A percentile compares a stretch with the other conserved stretches of the same genome.
phyloP scores from a whole-genome alignment of 108 stramenopile genomes.

The Discostella pseudostelligera region DNA sequence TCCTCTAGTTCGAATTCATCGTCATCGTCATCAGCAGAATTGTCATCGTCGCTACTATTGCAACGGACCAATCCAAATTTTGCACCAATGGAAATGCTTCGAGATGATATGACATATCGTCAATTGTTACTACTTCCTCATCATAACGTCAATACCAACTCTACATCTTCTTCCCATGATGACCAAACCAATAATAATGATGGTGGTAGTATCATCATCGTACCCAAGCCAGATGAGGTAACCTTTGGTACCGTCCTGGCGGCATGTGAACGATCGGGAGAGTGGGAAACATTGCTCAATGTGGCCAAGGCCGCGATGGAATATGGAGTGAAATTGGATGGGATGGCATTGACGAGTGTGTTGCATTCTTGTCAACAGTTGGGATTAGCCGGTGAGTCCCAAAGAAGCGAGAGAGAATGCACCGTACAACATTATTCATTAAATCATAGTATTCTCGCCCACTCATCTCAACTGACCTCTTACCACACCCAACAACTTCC shows the following conservation, averaged over 20 bases:
- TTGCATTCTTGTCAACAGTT: constrained; percentile 81
- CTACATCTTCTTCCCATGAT: background rate
- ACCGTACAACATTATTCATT: too few relatives aligned
- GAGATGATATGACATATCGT: background rate
- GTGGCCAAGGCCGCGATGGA: constrained; percentile 52
- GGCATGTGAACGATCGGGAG: constrained; percentile 64
- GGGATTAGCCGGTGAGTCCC: constrained; percentile 50
- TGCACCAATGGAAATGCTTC: constrained; percentile 13
- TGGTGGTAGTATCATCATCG: constrained; percentile 9
- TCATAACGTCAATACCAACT: background rate
- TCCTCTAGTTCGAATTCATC: background rate
- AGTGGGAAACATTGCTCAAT: constrained; percentile 64
- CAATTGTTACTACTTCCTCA: background rate
- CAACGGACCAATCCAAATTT: constrained; percentile 18
- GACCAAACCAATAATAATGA: background rate
- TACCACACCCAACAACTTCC: background rate
- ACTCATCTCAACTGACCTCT: too few relatives aligned
- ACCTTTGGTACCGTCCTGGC: constrained; percentile 81
- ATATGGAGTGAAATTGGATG: constrained; percentile 57
- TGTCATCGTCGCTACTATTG: constrained; percentile 6
- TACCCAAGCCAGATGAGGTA: constrained; percentile 68
- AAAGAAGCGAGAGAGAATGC: too few relatives aligned
- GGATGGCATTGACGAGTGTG: constrained; percentile 59
- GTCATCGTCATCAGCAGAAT: background rate
- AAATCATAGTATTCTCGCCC: too few relatives aligned